Percentiles rank a stretch among this genome's conserved stretches.
These are phyloP conservation scores for Fusarium nodosum DNA, from an alignment of 2,329 filamentous ascomycete genomes.

Conservation along the genomic window DNA sequence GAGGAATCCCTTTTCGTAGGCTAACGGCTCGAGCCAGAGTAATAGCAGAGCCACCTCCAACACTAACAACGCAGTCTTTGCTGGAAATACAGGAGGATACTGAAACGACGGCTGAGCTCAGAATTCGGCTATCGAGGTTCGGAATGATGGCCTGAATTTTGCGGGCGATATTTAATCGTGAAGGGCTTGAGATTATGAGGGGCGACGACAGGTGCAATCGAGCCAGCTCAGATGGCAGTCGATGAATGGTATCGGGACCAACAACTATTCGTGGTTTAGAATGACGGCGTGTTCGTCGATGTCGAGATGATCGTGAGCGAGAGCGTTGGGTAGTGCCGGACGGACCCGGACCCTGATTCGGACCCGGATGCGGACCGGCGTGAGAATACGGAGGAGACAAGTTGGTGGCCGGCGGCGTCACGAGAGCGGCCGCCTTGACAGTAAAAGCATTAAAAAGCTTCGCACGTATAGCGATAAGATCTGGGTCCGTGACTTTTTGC, in stretches of 20 bases:
- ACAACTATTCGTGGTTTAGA: conserved; percentile 54
- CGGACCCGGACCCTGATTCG: conserved; percentile 5
- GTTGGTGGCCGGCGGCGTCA: conserved; percentile 37
- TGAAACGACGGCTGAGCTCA: conserved; percentile 52
- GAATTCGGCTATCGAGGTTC: conserved; percentile 52
- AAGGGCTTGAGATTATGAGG: conserved; percentile 57
- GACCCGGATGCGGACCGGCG: conserved; percentile 10
- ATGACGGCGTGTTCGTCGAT: conserved; percentile 6
- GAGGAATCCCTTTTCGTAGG: conserved; percentile 65
- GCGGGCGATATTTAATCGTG: conserved; percentile 53
- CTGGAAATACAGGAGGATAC: conserved; percentile 46
- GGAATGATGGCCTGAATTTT: conserved; percentile 54
- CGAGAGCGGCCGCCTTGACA: conserved; percentile 35
- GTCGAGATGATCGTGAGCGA: conserved; percentile 5
- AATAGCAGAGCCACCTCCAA: conserved; percentile 73
- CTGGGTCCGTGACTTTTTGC: conserved; percentile 34
- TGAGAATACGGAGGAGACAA: conserved; percentile 32
- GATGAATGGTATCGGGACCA: conserved; percentile 52
- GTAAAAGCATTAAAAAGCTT: conserved; percentile 30
- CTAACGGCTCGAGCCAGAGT: conserved; percentile 69
- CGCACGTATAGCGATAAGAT: conserved; percentile 34
- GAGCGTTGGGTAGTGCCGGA: conserved; percentile 11
- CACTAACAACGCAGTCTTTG: conserved; percentile 70
- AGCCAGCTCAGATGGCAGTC: conserved; percentile 54
- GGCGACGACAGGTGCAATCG: conserved; percentile 52